phyloP scores from a whole-genome alignment of 2,329 filamentous ascomycete genomes.

The Microascus cirrosus region DNA sequence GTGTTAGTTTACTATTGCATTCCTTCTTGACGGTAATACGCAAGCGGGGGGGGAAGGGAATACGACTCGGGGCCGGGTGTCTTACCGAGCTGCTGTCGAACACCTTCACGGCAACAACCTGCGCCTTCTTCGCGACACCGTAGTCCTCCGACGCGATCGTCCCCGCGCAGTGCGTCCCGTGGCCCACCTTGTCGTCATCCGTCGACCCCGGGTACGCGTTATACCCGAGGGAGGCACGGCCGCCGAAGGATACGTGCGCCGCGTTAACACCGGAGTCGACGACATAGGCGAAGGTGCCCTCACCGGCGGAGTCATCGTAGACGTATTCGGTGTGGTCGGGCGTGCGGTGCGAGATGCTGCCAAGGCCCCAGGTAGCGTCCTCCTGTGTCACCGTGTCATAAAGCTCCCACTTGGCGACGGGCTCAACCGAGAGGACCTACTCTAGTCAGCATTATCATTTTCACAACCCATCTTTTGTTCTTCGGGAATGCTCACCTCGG shows the following conservation, averaged over 20 bases:
- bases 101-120: slow-evolving; percentile 33
- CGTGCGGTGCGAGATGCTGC: slow-evolving; percentile 10
- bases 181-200: slow-evolving; percentile 21
- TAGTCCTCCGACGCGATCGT: slow-evolving; percentile 4
- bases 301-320: slow-evolving; percentile 21
- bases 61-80: too few species aligned
- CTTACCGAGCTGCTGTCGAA: slow-evolving; percentile 20
- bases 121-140: slow-evolving; percentile 29
- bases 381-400: slow-evolving; percentile 12
- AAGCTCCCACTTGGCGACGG: neutral
- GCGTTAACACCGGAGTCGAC: slow-evolving; percentile 27
- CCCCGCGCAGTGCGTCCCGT: slow-evolving; percentile 25
- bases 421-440: neutral
- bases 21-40: too few species aligned
- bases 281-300: slow-evolving; percentile 25
- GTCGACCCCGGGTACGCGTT: slow-evolving; percentile 10
- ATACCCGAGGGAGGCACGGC: slow-evolving; percentile 19
- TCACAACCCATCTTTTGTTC: neutral
- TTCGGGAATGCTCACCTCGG: slow-evolving; percentile 20
- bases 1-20: too few species aligned
- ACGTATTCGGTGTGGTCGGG: slow-evolving; percentile 14
- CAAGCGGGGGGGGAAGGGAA: too few species aligned
- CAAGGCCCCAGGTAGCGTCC: slow-evolving; percentile 14
- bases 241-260: slow-evolving; percentile 14
- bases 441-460: neutral